Evolutionary conservation across 1,284 basidiomycete species (phyloP).

Genomic region (Melampsora abietis-canadensis): DNA sequence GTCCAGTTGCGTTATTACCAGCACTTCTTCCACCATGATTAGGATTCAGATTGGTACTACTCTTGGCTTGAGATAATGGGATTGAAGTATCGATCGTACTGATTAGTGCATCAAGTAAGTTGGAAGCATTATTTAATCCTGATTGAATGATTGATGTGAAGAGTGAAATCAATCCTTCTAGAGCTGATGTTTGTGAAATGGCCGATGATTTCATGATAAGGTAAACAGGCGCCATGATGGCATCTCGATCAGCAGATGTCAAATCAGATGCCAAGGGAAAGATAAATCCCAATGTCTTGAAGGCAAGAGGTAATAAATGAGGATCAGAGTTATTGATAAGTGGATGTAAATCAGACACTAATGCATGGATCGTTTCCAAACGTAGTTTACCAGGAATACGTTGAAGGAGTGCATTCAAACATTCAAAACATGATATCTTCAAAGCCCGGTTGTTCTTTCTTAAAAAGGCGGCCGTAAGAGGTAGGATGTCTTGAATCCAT

Average conservation of each 20-base stretch:
- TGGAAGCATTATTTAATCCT: constrained; percentile 20
- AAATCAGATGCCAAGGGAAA: constrained; percentile 65
- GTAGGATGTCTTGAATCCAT: constrained; percentile 75
- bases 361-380: constrained; percentile 60
- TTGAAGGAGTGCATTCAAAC: constrained; percentile 69
- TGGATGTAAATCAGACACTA: constrained; percentile 69
- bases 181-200: constrained; percentile 40
- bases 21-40: constrained; percentile 4
- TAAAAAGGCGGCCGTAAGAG: constrained; percentile 72
- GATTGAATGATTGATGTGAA: constrained; percentile 29
- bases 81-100: constrained; percentile 21
- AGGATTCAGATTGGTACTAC: not conserved
- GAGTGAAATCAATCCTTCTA: constrained; percentile 34
- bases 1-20: constrained; percentile 46
- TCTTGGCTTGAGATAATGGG: constrained; percentile 34
- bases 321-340: constrained; percentile 73
- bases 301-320: constrained; percentile 69
- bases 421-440: constrained; percentile 75
- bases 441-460: constrained; percentile 74
- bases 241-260: constrained; percentile 65
- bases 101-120: constrained; percentile 17
- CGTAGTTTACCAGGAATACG: constrained; percentile 69
- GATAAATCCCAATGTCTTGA: constrained; percentile 68
- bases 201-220: constrained; percentile 34
- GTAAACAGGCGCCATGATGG: constrained; percentile 31